These are phyloP conservation scores for Coemansia sp. DNA, from an alignment of 192 early-diverging fungal genomes.

Conservation along the genomic window DNA sequence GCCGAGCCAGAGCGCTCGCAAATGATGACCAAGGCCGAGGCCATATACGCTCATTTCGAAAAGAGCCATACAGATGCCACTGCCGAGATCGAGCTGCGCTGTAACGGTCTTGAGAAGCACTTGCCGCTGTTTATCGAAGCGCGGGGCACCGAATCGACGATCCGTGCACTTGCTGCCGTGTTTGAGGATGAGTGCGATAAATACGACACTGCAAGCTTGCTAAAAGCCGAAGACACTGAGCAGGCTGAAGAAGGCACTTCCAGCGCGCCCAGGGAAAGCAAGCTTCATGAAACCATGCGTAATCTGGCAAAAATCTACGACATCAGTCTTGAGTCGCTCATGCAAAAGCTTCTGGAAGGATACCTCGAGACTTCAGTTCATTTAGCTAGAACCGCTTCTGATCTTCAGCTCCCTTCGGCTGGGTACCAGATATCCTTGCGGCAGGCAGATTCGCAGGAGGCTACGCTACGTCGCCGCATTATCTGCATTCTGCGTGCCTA, in stretches of 20 bases:
- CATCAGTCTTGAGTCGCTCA: conserved; percentile 27
- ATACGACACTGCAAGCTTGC: background rate
- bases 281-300: conserved; percentile 28
- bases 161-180: conserved; percentile 26
- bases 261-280: background rate
- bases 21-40: conserved; percentile 36
- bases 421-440: conserved; percentile 36
- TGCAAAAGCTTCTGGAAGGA: conserved; percentile 26
- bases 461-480: conserved; percentile 53
- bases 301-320: conserved; percentile 39
- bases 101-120: conserved; percentile 27
- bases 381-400: conserved; percentile 6
- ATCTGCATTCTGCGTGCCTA: conserved; percentile 55
- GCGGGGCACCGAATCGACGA: conserved; percentile 9
- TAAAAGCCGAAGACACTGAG: background rate
- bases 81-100: conserved; percentile 28
- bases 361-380: conserved; percentile 32
- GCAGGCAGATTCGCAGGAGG: conserved; percentile 33
- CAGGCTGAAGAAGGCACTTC: background rate
- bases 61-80: conserved; percentile 34
- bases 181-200: conserved; percentile 32
- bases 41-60: conserved; percentile 40
- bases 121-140: conserved; percentile 30
- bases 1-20: conserved; percentile 27
- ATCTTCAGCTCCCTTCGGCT: conserved; percentile 34